These are phyloP conservation scores for Botrytis porri DNA, from an alignment of 2,329 filamentous ascomycete species.

Conservation along the genomic window DNA sequence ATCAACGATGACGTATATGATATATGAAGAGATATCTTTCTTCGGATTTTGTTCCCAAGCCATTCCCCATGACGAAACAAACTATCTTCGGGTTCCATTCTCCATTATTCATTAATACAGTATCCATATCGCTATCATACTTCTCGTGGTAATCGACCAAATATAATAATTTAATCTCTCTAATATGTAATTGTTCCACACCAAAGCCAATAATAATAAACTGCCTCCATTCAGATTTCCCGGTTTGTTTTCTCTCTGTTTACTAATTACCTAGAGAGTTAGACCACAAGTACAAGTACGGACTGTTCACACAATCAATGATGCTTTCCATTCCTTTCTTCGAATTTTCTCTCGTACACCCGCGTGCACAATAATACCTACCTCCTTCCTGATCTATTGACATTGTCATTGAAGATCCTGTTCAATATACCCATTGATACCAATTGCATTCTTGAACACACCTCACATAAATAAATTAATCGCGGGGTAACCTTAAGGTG, in stretches of 20 bases:
- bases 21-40: background rate
- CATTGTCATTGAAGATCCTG: constrained; percentile 11
- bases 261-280: background rate
- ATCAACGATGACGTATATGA: constrained; percentile 7
- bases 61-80: background rate
- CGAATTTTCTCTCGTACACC: too few species aligned
- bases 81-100: background rate
- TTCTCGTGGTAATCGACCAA: background rate
- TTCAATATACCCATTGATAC: constrained; percentile 10
- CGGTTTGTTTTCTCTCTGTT: constrained; percentile 5
- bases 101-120: background rate
- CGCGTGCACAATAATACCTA: background rate
- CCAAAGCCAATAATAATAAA: background rate
- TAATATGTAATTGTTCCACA: constrained; percentile 6
- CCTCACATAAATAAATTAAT: constrained; percentile 16
- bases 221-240: background rate
- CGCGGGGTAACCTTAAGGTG: constrained; percentile 33
- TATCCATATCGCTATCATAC: background rate
- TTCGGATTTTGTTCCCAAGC: background rate
- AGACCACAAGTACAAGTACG: constrained; percentile 1
- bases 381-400: background rate
- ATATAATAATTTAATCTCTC: background rate
- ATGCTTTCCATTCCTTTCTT: background rate
- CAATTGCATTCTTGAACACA: constrained; percentile 20
- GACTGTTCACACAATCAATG: background rate